Evolutionary conservation across 139 green algal genomes (phyloP).

Genomic region (Mychonastes homosphaera): DNA sequence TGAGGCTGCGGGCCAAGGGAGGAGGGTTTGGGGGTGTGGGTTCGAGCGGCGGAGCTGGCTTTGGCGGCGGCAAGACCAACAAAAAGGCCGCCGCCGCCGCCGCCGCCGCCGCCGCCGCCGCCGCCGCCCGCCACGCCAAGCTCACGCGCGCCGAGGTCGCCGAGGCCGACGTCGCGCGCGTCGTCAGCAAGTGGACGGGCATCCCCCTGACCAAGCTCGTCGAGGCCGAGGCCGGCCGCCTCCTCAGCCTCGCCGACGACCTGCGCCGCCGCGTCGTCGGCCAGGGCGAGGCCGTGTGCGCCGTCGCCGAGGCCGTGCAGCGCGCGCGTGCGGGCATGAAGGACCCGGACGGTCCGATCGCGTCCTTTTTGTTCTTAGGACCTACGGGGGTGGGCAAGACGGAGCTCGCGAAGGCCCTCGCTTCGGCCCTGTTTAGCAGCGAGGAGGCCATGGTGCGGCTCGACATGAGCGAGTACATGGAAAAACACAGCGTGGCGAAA

Average conservation of each 20-base stretch:
- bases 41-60: background rate
- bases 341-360: slow-evolving; percentile 84
- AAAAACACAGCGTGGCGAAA: slow-evolving; percentile 77
- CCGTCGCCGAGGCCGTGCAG: slow-evolving; percentile 90
- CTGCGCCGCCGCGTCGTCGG: slow-evolving; percentile 36
- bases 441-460: slow-evolving; percentile 69
- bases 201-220: slow-evolving; percentile 87
- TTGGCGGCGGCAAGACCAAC: background rate
- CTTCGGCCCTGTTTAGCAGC: slow-evolving; percentile 71
- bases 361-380: slow-evolving; percentile 91
- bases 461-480: slow-evolving; percentile 97
- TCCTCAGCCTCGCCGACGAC: slow-evolving; percentile 60
- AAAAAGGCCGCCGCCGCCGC: background rate
- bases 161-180: slow-evolving; percentile 34
- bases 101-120: background rate
- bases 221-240: slow-evolving; percentile 70
- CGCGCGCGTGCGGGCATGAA: slow-evolving; percentile 73
- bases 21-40: background rate
- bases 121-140: background rate
- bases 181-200: slow-evolving; percentile 53
- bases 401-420: slow-evolving; percentile 91
- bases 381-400: slow-evolving; percentile 95
- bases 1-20: slow-evolving; percentile 12
- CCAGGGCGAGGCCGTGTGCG: slow-evolving; percentile 56
- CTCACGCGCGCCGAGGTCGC: slow-evolving; percentile 22